These are phyloP conservation scores for Cercospora brassicicola DNA, from an alignment of 2,329 filamentous ascomycete species.

Conservation along the genomic window DNA sequence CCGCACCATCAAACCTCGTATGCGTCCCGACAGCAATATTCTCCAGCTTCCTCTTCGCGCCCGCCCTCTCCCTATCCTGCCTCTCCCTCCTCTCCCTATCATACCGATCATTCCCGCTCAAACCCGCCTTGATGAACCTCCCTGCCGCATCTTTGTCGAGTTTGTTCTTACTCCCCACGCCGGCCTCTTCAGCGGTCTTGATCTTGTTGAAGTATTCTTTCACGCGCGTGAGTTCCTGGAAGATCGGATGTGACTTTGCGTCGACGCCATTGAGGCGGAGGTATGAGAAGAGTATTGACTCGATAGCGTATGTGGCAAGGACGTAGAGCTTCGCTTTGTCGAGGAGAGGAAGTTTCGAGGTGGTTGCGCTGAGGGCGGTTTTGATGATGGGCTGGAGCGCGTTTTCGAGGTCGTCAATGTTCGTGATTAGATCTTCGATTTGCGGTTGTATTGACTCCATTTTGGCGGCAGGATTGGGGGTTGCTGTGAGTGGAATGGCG, in stretches of 20 bases:
- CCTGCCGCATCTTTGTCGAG: constrained; percentile 74
- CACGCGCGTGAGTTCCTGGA: constrained; percentile 79
- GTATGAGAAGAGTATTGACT: constrained; percentile 83
- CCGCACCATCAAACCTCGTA: constrained; percentile 37
- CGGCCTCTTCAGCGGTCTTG: constrained; percentile 62
- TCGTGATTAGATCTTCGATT: constrained; percentile 66
- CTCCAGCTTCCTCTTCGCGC: constrained; percentile 41
- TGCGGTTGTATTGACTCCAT: constrained; percentile 65
- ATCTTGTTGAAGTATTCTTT: constrained; percentile 94
- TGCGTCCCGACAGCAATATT: constrained; percentile 37
- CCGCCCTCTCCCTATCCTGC: constrained; percentile 40
- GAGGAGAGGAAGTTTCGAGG: constrained; percentile 80
- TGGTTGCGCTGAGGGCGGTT: constrained; percentile 63
- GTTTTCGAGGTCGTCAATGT: constrained; percentile 76
- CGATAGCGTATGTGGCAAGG: constrained; percentile 82
- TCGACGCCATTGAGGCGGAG: constrained; percentile 76
- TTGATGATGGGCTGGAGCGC: constrained; percentile 71
- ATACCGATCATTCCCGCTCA: constrained; percentile 57
- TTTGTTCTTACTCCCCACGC: constrained; percentile 51
- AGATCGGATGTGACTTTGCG: constrained; percentile 81
- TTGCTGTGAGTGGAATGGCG: constrained; percentile 1
- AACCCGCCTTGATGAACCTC: constrained; percentile 77
- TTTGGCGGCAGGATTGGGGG: too few relatives aligned
- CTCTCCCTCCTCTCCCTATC: constrained; percentile 44
- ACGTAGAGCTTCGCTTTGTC: constrained; percentile 94